Base-by-base conservation (phyloP, 2,329 filamentous ascomycete genomes). In the Verruconis gallopava region DNA sequence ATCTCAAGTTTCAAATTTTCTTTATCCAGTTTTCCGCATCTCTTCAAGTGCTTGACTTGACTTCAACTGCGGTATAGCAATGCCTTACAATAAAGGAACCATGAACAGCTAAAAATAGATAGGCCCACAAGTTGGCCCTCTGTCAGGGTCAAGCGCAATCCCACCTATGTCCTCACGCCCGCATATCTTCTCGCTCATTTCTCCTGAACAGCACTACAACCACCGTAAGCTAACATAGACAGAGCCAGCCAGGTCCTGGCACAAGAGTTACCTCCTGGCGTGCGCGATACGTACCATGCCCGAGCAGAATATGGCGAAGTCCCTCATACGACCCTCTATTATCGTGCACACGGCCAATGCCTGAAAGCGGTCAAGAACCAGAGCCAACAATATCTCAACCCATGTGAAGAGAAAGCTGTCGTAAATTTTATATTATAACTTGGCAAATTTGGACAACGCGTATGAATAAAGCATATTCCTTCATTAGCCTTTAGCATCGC, bases 241-340 rank as follows among this genome's bases (percentile, higher is more conserved):
- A 25, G 45, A 38, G 44, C 44, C 44, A 46, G 45, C 33, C 44
- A 47, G 33, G 44, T 36, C 25, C 44, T 46, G 32, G 34, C 34
- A 15, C 22, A 46, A 40, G 21, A 21, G 17, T 21, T 46, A 15
- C 22, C 34, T 36, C n/a, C 11, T 39, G 38, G 42, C 25, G 19
- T 40, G 42, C 44, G 18, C 46, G 25, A 30, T 18, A 41, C 35
- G 38, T 46, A 34, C 3, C 15, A 14, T 46, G 32, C 36, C 22
- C 28, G 33, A 40, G 30, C 42, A 36, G 42, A 46, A 45, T 19
- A 32, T 18, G 38, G 42, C 36, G 15, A 37, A 14, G 35, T 50
- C 37, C 41, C 48, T 36, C 43, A 38, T 30, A 44, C 50, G 20
- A 50, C 49, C 25, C 49, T 52, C 42, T 32, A 48, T 30, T 20